These are phyloP conservation scores for Volvox reticuliferus DNA, from an alignment of 139 green algal genomes.

Conservation along the genomic window DNA sequence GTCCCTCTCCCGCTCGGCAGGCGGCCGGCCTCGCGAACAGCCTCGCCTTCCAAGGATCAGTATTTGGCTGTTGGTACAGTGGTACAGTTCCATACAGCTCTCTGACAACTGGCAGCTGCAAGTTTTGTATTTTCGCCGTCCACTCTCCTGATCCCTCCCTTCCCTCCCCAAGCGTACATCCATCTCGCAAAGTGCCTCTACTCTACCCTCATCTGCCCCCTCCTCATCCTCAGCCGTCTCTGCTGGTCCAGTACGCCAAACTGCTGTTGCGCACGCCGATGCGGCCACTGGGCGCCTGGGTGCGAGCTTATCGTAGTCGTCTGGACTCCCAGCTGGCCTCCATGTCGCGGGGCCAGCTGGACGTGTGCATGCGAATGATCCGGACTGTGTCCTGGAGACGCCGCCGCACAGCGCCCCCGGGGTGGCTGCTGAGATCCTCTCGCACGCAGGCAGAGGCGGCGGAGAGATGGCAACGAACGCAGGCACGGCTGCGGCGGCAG, in stretches of 20 bases:
- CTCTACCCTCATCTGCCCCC: not conserved
- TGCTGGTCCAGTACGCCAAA: not conserved
- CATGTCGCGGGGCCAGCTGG: not conserved
- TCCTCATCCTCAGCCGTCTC: not conserved
- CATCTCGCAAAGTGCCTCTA: not conserved
- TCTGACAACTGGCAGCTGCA: too few species aligned
- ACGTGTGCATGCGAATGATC: not conserved
- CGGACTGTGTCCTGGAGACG: not conserved
- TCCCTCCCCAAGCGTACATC: not conserved
- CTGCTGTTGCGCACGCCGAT: not conserved
- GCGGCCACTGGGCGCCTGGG: constrained; percentile 4
- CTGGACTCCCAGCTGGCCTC: not conserved
- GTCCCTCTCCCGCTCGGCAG: too few species aligned
- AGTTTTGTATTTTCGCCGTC: not conserved
- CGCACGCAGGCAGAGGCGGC: not conserved
- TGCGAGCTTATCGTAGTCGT: not conserved
- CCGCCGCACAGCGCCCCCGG: not conserved
- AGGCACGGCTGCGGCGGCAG: not conserved
- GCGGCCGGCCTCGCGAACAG: too few species aligned
- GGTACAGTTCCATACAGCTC: too few species aligned
- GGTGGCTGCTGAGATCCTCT: not conserved
- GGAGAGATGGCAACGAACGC: not conserved
- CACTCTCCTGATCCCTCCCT: not conserved
- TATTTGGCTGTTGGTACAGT: too few species aligned
- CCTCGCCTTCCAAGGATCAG: too few species aligned